These are phyloP conservation scores for Bruguiera sexangula DNA, from an alignment of 345 rosid species.

Conservation along the genomic window DNA sequence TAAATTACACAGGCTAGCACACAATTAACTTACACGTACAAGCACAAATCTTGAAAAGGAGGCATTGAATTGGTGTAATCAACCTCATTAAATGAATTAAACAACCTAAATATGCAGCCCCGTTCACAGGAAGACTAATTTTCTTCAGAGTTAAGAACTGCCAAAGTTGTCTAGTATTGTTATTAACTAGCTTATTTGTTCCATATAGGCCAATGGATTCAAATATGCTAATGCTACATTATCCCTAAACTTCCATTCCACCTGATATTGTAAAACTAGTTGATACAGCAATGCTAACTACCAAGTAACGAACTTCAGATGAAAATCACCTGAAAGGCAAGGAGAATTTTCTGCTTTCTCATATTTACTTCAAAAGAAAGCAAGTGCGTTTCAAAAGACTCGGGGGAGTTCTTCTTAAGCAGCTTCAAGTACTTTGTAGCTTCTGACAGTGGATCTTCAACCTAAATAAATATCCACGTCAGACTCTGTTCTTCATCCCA, in stretches of 20 bases:
- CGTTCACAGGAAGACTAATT: not conserved
- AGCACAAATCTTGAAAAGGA: not conserved
- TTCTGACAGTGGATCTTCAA: slow-evolving; percentile 82
- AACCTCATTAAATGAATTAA: not conserved
- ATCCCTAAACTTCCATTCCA: not conserved
- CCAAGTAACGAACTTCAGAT: not conserved
- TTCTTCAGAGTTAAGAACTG: not conserved
- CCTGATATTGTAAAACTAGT: not conserved
- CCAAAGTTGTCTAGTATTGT: not conserved
- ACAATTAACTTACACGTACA: too few relatives aligned
- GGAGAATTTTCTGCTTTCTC: slow-evolving; percentile 83
- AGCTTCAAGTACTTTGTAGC: slow-evolving; percentile 90
- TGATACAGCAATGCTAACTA: not conserved
- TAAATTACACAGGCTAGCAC: not conserved
- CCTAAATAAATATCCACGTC: slow-evolving; percentile 39
- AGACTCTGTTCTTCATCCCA: slow-evolving; percentile 11
- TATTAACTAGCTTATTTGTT: slow-evolving; percentile 3
- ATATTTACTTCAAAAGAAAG: slow-evolving; percentile 95
- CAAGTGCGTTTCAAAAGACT: slow-evolving; percentile 85
- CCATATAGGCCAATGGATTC: not conserved
- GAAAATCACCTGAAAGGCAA: slow-evolving; percentile 79
- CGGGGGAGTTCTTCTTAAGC: slow-evolving; percentile 81
- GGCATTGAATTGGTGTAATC: too few relatives aligned
- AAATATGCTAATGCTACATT: not conserved
- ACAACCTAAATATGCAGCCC: not conserved